A percentile compares a stretch with the other conserved stretches of the same genome.
These are phyloP conservation scores for Aspergillus novoparasiticus DNA, from an alignment of 2,329 filamentous ascomycete genomes.

Conservation along the genomic window DNA sequence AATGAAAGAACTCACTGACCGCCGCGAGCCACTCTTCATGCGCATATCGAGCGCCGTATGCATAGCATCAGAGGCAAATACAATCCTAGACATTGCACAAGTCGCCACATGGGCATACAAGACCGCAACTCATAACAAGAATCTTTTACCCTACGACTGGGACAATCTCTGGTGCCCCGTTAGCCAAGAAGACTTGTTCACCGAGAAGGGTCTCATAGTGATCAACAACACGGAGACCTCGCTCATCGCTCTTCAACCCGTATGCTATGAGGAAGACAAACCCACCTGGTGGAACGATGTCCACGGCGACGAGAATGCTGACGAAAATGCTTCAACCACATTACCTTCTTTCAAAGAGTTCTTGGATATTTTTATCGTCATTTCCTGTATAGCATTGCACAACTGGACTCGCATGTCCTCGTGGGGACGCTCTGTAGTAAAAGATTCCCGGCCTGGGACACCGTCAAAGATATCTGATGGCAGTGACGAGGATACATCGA, in stretches of 20 bases:
- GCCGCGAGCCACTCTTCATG: slow-evolving; percentile 18
- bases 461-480: neutral
- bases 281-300: neutral
- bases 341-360: neutral
- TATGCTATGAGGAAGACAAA: neutral
- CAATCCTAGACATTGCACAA: slow-evolving; percentile 20
- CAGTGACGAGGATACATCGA: neutral
- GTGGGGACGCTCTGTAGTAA: neutral
- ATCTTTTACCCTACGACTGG: neutral
- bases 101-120: slow-evolving; percentile 5
- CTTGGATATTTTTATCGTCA: neutral
- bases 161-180: neutral
- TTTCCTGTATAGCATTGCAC: neutral
- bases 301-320: neutral
- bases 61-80: slow-evolving; percentile 17
- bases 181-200: neutral
- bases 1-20: slow-evolving; percentile 17
- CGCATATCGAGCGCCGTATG: slow-evolving; percentile 20
- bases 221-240: neutral
- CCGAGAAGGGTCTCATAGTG: neutral
- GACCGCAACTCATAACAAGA: neutral
- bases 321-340: neutral
- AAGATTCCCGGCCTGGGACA: too few species aligned
- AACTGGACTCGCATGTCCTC: neutral
- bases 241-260: neutral